Base-by-base conservation (phyloP, 495 filamentous ascomycete species). In the Penicillium maclennaniae region DNA sequence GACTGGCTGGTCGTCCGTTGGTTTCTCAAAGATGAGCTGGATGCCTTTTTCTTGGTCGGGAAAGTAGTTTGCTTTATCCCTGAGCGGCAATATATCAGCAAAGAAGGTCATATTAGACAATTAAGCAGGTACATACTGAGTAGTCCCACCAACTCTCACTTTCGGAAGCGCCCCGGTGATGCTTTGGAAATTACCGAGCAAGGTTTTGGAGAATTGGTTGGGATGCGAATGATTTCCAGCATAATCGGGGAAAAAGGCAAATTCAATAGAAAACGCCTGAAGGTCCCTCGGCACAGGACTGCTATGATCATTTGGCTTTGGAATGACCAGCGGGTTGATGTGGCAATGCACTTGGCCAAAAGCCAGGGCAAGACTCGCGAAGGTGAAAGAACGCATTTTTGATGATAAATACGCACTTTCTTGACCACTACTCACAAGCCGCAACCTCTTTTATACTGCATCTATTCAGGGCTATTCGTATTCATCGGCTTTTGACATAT, bases 231-330 rank as follows among this genome's bases (percentile, higher is more conserved):
- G 58, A 38, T 60, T 66, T 2, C 63, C 63, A 39, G 57, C 60
- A 49, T 63, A 66, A 20, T 63, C 54, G 0, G 60, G 57, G 26
- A 66, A 63, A n/a, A 49, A 60, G 0, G 56, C 52, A 47, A 66
- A 63, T 52, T 66, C 63, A 44, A 66, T 53, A 3, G 63, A 66
- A 39, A 63, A 54, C 7, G 62, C 57, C 8, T 53, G 52, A 1
- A 62, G 10, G 36, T 62, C 59, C 1, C 31, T 53, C 7, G 53
- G 26, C 0, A 60, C 23, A 23, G 23, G 23, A 5, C 23, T 23
- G 23, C 23, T 23, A 23, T 23, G 2, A 2, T 23, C 23, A 5
- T 2, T 2, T 23, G 23, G 23, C 23, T 23, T 23, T 23, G 23
- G 23, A 23, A 23, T 5, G 5, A 5, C 23, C 2, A 23, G 23